phyloP scores from a whole-genome alignment of 2,329 filamentous ascomycete species.

The Colletotrichum zoysiae region DNA sequence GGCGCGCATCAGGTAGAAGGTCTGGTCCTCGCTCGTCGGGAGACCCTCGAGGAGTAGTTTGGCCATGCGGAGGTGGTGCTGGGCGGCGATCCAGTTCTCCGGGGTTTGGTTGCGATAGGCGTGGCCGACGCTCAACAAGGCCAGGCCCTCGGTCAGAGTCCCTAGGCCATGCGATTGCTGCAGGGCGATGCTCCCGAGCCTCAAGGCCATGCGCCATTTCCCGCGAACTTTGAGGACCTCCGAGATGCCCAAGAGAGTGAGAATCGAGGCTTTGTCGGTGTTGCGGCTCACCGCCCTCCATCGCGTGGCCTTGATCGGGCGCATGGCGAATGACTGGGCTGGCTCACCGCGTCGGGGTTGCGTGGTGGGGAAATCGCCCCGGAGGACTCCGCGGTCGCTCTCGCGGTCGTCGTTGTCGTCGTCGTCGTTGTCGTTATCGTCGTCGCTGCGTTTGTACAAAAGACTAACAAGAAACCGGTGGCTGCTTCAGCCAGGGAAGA shows the following conservation, averaged over 20 bases:
- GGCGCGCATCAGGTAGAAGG: conserved; percentile 41
- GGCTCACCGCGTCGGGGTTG: conserved; percentile 38
- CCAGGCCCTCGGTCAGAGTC: conserved; percentile 39
- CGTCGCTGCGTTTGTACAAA: background rate
- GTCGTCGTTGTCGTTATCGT: background rate
- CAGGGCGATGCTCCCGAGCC: conserved; percentile 29
- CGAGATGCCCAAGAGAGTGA: conserved; percentile 36
- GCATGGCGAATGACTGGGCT: conserved; percentile 41
- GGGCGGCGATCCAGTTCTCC: conserved; percentile 38
- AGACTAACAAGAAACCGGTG: background rate
- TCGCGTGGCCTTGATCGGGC: conserved; percentile 34
- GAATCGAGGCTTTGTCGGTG: conserved; percentile 37
- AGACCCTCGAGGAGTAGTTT: conserved; percentile 37
- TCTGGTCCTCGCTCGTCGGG: conserved; percentile 36
- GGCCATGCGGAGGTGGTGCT: conserved; percentile 39
- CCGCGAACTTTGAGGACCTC: conserved; percentile 41
- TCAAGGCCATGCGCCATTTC: conserved; percentile 38
- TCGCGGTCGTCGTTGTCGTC: conserved; percentile 1
- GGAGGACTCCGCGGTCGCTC: background rate
- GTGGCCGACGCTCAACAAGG: conserved; percentile 41
- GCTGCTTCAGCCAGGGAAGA: background rate
- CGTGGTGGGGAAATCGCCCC: conserved; percentile 27
- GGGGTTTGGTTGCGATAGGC: conserved; percentile 41
- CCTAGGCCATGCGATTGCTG: conserved; percentile 33
- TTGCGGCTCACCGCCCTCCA: conserved; percentile 42